Percentiles rank a stretch among this genome's conserved stretches.
These are phyloP conservation scores for Penicillium manginii DNA, from an alignment of 495 filamentous ascomycete genomes.

Conservation along the genomic window DNA sequence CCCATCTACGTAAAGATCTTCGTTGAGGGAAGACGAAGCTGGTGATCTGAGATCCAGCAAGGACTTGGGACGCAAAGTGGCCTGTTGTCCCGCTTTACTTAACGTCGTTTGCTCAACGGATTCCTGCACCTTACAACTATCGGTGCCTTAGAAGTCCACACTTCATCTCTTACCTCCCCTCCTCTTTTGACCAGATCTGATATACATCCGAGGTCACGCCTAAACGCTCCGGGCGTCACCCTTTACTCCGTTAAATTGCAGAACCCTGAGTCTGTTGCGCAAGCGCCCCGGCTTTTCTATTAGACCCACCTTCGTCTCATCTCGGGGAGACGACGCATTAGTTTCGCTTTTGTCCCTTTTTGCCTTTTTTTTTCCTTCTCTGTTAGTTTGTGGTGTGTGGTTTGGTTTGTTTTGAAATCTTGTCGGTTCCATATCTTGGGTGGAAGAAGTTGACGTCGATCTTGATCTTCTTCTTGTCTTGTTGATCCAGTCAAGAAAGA, in stretches of 20 bases:
- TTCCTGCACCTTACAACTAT: constrained; percentile 1
- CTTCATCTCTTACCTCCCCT: neutral
- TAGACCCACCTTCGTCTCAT: constrained; percentile 42
- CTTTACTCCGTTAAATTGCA: constrained; percentile 33
- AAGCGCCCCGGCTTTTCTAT: constrained; percentile 38
- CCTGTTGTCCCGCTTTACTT: constrained; percentile 1
- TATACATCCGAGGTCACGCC: constrained; percentile 6
- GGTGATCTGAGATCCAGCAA: constrained; percentile 20
- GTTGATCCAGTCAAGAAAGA: neutral
- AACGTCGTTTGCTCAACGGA: neutral
- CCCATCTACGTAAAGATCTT: constrained; percentile 33
- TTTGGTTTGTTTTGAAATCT: constrained; percentile 10
- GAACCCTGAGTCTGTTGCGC: constrained; percentile 33
- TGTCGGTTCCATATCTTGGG: neutral
- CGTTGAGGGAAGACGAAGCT: constrained; percentile 1
- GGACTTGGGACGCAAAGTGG: neutral
- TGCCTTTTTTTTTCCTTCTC: constrained; percentile 5
- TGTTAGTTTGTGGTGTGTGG: constrained; percentile 12
- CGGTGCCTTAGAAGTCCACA: constrained; percentile 7
- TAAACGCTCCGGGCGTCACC: constrained; percentile 26
- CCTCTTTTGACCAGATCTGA: neutral
- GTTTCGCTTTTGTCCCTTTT: constrained; percentile 19
- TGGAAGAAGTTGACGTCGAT: constrained; percentile 1
- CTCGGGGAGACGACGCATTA: constrained; percentile 25
- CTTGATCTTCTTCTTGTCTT: constrained; percentile 5